Percentiles rank a stretch among this genome's conserved stretches.
Conservation (phyloP, 1,284 basidiomycete genomes). For the Amylostereum chailletii region DNA sequence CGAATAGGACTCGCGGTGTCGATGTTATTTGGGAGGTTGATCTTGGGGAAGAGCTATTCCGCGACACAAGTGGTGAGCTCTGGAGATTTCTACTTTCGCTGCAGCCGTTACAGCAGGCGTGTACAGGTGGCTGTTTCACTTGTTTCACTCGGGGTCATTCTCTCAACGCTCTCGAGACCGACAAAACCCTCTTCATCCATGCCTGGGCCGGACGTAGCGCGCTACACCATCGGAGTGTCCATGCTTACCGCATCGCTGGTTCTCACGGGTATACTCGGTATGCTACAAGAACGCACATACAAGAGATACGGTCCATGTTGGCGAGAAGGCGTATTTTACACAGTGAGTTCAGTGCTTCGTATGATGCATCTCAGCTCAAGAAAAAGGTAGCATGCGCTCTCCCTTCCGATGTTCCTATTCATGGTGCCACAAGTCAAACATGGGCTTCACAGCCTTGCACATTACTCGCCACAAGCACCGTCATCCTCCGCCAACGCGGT, state of each 20-base stretch:
- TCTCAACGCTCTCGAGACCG: constrained; percentile 68
- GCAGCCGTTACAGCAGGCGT: neutral
- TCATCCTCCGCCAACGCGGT: constrained; percentile 16
- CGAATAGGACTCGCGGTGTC: constrained; percentile 53
- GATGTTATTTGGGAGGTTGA: constrained; percentile 55
- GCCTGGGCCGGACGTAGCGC: constrained; percentile 22
- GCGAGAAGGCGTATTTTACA: constrained; percentile 86
- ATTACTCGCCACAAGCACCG: neutral
- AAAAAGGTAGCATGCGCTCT: constrained; percentile 50
- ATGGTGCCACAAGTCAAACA: constrained; percentile 47
- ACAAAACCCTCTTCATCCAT: constrained; percentile 24
- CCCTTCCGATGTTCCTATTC: constrained; percentile 69
- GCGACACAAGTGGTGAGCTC: constrained; percentile 50
- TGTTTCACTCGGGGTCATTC: constrained; percentile 68
- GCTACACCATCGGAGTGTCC: constrained; percentile 62
- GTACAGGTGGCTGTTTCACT: constrained; percentile 56
- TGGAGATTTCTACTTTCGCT: neutral
- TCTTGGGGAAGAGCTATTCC: constrained; percentile 54
- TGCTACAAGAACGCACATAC: constrained; percentile 81
- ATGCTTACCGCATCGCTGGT: constrained; percentile 69
- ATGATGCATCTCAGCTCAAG: neutral
- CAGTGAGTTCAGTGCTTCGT: constrained; percentile 28
- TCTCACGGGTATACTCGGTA: constrained; percentile 66
- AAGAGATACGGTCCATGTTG: constrained; percentile 66
- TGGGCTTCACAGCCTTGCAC: constrained; percentile 38